Conservation (phyloP, 768 basidiomycete genomes). For the Mycena vitilis region DNA sequence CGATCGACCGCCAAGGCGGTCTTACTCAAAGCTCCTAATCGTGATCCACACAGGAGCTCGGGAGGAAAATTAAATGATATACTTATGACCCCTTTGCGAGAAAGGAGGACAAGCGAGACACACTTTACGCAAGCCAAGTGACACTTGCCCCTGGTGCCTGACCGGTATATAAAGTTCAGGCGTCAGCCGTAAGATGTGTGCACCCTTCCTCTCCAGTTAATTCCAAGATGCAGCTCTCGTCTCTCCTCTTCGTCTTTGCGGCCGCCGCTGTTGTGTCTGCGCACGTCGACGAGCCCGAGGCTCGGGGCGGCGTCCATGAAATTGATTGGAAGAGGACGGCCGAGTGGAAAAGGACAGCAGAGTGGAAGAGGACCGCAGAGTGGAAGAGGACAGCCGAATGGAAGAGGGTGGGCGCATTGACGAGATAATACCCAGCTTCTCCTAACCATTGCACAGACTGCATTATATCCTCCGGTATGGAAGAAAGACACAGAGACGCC, state of each 20-base stretch:
- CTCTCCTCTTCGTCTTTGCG: conserved; percentile 39
- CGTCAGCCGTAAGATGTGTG: no score
- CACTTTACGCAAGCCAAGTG: background rate
- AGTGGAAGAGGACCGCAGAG: no score
- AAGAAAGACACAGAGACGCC: background rate
- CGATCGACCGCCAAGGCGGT: no score
- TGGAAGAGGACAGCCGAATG: no score
- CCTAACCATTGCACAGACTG: background rate
- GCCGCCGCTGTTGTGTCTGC: conserved; percentile 24
- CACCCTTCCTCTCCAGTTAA: background rate
- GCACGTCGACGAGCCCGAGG: background rate
- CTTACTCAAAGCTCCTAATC: no score
- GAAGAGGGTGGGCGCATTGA: no score
- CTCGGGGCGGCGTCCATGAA: no score
- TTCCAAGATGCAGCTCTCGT: conserved; percentile 45
- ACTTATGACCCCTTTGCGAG: background rate
- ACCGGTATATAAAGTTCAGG: background rate
- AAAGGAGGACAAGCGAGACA: background rate
- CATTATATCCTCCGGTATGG: conserved; percentile 3
- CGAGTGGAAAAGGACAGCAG: no score
- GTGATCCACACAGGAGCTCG: no score
- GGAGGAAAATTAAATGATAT: no score
- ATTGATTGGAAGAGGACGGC: no score
- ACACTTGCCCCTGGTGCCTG: background rate
- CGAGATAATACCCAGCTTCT: no score